A percentile compares a stretch with the other conserved stretches of the same genome.
phyloP scores from a whole-genome alignment of 441 rosid species.

The Gossypium lobatum region DNA sequence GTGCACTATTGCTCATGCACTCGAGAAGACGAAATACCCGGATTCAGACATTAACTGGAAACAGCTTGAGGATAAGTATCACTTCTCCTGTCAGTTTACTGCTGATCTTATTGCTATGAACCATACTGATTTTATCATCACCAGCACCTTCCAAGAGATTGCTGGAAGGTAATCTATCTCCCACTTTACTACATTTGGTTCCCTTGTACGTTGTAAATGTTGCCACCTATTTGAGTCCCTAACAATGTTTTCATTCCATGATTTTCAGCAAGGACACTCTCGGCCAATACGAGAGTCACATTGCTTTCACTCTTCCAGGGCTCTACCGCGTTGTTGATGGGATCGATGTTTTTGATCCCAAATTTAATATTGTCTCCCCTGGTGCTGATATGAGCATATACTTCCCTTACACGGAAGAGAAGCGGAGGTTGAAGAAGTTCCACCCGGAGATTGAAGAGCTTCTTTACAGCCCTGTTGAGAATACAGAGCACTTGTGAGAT shows the following conservation, averaged over 20 bases:
- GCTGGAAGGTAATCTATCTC: conserved; percentile 68
- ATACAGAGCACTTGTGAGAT: conserved; percentile 76
- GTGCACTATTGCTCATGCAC: conserved; percentile 97
- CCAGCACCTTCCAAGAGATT: conserved; percentile 94
- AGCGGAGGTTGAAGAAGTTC: conserved; percentile 59
- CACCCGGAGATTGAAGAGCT: conserved; percentile 80
- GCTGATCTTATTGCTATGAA: conserved; percentile 95
- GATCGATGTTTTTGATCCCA: conserved; percentile 84
- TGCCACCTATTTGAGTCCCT: neutral
- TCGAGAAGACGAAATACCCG: conserved; percentile 90
- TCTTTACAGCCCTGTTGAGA: conserved; percentile 79
- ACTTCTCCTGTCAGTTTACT: conserved; percentile 91
- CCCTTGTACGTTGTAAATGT: neutral
- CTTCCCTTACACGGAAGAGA: conserved; percentile 71
- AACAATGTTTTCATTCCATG: neutral
- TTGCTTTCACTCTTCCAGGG: conserved; percentile 88
- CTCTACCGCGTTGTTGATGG: conserved; percentile 92
- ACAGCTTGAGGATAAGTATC: conserved; percentile 82
- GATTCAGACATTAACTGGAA: conserved; percentile 98
- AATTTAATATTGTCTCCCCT: conserved; percentile 94
- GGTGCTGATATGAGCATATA: conserved; percentile 87
- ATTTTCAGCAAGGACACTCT: conserved; percentile 30
- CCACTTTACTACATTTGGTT: neutral
- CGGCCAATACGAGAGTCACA: conserved; percentile 95
- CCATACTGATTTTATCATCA: conserved; percentile 90